Conservation (phyloP, 2,329 filamentous ascomycete species). For the Pyrenophora seminiperda region DNA sequence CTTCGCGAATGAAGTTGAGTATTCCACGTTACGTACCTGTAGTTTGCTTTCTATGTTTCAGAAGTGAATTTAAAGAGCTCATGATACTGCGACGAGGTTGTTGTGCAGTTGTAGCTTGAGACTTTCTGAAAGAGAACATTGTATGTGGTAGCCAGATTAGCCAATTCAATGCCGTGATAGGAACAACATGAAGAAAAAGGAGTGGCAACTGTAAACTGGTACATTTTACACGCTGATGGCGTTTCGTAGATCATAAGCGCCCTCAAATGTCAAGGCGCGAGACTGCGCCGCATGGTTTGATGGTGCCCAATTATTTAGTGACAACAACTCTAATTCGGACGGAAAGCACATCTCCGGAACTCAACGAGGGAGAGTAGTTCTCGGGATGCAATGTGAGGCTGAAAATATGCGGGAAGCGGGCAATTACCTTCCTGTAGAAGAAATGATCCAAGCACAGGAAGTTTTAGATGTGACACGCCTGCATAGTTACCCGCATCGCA, state of each 20-base stretch:
- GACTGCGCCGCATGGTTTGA: slow-evolving; percentile 7
- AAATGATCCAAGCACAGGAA: slow-evolving; percentile 2
- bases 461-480: slow-evolving; percentile 5
- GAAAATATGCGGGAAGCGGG: slow-evolving; percentile 4
- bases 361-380: not conserved
- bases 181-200: not conserved
- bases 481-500: not conserved
- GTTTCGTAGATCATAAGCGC: slow-evolving; percentile 8
- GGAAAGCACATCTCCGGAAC: not conserved
- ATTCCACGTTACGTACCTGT: no score
- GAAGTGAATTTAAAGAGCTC: no score
- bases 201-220: not conserved
- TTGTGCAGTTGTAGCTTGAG: no score
- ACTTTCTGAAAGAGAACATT: no score
- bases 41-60: no score
- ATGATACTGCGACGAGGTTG: no score
- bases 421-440: not conserved
- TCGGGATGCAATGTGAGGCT: slow-evolving; percentile 1
- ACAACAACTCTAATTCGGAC: slow-evolving; percentile 3
- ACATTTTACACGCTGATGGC: slow-evolving; percentile 5
- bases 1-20: not conserved
- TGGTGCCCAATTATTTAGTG: slow-evolving; percentile 12
- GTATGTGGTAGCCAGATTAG: no score
- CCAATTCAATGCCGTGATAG: not conserved
- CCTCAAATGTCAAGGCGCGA: slow-evolving; percentile 10